Evolutionary conservation across 306 rosid genomes (phyloP), one percentile per base, ranked within the genome.

Genomic region (Vigna reflexopilosa): DNA sequence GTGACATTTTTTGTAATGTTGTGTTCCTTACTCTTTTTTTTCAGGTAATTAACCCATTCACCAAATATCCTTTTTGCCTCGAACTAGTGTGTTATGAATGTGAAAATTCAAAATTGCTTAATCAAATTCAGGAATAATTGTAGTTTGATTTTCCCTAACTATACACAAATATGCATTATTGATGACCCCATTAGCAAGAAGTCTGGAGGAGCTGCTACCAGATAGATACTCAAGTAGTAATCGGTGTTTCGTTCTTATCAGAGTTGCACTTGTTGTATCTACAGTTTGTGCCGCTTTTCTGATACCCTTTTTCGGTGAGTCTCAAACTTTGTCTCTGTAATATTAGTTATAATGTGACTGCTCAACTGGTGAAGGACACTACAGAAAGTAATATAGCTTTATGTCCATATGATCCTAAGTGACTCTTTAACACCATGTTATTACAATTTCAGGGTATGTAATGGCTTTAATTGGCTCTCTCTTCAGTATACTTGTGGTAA

Each of bases 111-210:
- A 63, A 67, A 59, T 70, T 36, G 16, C 48, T 68, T 83, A 64
- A 72, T 68, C 34, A 62, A 52, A 14, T 12, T 59, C 34, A 54
- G 7, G 63, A 58, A 58, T 68, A 7, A 36, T 56, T n/a, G 48
- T 30, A 64, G 5, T 34, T 28, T 47, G 54, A 44, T 55, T 68
- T 89, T 91, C 89, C 97, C 88, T 91, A 79, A 84, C 80, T 42
- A 48, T 86, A 49, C 80, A 72, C 80, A 91, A 26, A 68, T 93
- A 81, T 91, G 92, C 98, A 12, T 82, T 93, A 73, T 62, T 93
- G 84, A 84, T 93, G 90, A 93, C 91, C 78, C 97, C 98, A 19
- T 68, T 93, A 77, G 97, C 97, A 72, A 88, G 98, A 81, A 87
- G 98, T 83, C 73, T 93, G 15, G 98, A 93, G 81, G 98, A 93